These are phyloP conservation scores for Harringtonia lauricola DNA, from an alignment of 2,329 filamentous ascomycete species.

Conservation along the genomic window DNA sequence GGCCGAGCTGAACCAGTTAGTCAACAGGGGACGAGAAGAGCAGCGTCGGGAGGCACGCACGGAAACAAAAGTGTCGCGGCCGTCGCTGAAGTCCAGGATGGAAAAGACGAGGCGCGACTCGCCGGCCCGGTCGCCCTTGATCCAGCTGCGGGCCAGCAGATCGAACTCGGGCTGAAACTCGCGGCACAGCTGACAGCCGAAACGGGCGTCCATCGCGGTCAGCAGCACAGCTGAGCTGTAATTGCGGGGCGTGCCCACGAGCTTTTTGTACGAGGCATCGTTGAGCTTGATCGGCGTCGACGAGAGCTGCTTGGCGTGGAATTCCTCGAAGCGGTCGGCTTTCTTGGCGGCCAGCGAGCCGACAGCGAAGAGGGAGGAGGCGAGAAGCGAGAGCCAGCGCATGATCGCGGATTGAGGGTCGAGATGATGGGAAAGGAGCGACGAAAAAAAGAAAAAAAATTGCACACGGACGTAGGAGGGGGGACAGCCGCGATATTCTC, in stretches of 20 bases:
- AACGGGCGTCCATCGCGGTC: slow-evolving; percentile 75
- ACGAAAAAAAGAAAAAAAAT: neutral
- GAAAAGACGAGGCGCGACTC: slow-evolving; percentile 67
- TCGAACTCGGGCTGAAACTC: slow-evolving; percentile 96
- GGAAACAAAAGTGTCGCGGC: slow-evolving; percentile 75
- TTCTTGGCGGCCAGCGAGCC: slow-evolving; percentile 49
- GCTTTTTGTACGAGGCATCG: slow-evolving; percentile 61
- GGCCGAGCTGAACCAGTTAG: slow-evolving; percentile 52
- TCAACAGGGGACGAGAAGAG: neutral
- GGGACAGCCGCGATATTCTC: too few relatives aligned
- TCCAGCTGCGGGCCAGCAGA: slow-evolving; percentile 75
- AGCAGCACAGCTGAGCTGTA: slow-evolving; percentile 75
- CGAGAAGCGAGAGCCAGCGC: slow-evolving; percentile 54
- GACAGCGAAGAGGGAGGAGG: slow-evolving; percentile 52
- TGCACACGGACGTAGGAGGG: neutral
- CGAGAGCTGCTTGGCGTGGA: slow-evolving; percentile 54
- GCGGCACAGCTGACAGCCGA: slow-evolving; percentile 74
- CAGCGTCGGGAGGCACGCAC: slow-evolving; percentile 34
- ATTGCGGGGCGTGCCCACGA: slow-evolving; percentile 70
- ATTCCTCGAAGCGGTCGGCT: slow-evolving; percentile 56
- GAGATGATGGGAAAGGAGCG: neutral
- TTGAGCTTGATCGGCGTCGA: slow-evolving; percentile 65
- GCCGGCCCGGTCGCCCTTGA: slow-evolving; percentile 66
- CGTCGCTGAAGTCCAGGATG: slow-evolving; percentile 79
- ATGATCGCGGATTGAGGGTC: slow-evolving; percentile 36